Percentiles rank a stretch among this genome's conserved stretches.
These are phyloP conservation scores for Boletus vinaceobasis DNA, from an alignment of 768 basidiomycete genomes.

Conservation along the genomic window DNA sequence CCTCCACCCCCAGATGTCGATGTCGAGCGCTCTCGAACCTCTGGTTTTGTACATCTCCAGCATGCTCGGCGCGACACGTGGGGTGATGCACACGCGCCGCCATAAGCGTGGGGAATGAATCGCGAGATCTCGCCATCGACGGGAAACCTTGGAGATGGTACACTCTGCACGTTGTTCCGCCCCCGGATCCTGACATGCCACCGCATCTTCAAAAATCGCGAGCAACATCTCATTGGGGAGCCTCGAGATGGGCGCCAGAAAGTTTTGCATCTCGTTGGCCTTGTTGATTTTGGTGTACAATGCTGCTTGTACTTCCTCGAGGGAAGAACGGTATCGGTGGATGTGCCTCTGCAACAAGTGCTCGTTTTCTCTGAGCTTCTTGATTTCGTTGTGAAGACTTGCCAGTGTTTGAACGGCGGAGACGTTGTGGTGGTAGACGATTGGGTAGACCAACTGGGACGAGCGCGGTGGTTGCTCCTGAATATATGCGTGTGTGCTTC, in stretches of 20 bases:
- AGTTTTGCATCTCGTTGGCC: slow-evolving; percentile 30
- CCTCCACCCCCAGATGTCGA: slow-evolving; percentile 28
- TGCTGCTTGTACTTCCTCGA: slow-evolving; percentile 14
- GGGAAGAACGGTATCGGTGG: slow-evolving; percentile 7
- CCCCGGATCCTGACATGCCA: slow-evolving; percentile 21
- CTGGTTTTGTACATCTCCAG: slow-evolving; percentile 26
- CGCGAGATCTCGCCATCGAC: slow-evolving; percentile 31
- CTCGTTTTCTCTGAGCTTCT: slow-evolving; percentile 13
- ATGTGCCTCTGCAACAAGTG: slow-evolving; percentile 16
- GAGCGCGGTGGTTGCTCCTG: slow-evolving; percentile 14
- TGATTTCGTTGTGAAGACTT: slow-evolving; percentile 20
- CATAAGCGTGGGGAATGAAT: slow-evolving; percentile 30
- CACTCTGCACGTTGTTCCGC: slow-evolving; percentile 21
- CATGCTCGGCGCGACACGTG: slow-evolving; percentile 16
- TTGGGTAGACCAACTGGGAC: slow-evolving; percentile 4
- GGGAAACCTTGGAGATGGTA: slow-evolving; percentile 30
- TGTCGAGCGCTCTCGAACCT: slow-evolving; percentile 24
- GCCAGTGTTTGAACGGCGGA: slow-evolving; percentile 19
- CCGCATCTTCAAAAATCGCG: slow-evolving; percentile 30
- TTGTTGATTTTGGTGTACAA: slow-evolving; percentile 19
- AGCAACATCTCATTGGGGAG: slow-evolving; percentile 32
- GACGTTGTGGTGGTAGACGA: slow-evolving; percentile 12
- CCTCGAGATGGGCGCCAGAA: slow-evolving; percentile 27
- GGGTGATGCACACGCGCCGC: slow-evolving; percentile 26
- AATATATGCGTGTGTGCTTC: background rate